These are phyloP conservation scores for Didymella exigua DNA, from an alignment of 2,329 filamentous ascomycete species.

Conservation along the genomic window DNA sequence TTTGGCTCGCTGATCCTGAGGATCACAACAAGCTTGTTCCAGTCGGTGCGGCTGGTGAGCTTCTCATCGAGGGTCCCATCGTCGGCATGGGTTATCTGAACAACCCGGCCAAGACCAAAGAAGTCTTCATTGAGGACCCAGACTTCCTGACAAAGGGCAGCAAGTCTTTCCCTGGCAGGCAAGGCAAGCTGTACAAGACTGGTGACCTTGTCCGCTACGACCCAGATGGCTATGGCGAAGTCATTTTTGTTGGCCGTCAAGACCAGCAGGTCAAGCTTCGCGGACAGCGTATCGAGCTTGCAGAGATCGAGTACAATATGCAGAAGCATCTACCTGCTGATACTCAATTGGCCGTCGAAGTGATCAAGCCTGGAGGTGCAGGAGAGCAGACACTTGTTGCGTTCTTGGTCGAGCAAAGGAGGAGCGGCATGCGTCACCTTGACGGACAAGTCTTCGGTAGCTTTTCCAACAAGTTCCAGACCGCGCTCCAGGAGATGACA, in stretches of 20 bases:
- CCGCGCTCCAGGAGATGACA: slow-evolving; percentile 36
- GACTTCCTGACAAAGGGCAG: slow-evolving; percentile 66
- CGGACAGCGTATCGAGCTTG: slow-evolving; percentile 48
- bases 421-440: slow-evolving; percentile 35
- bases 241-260: slow-evolving; percentile 45
- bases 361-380: slow-evolving; percentile 50
- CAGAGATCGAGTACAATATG: slow-evolving; percentile 49
- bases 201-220: slow-evolving; percentile 58
- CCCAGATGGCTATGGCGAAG: slow-evolving; percentile 45
- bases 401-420: slow-evolving; percentile 41
- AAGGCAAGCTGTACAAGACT: slow-evolving; percentile 54
- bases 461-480: slow-evolving; percentile 41
- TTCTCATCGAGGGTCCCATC: slow-evolving; percentile 65
- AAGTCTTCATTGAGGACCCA: slow-evolving; percentile 57
- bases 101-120: slow-evolving; percentile 44
- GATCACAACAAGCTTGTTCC: slow-evolving; percentile 47
- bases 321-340: slow-evolving; percentile 47
- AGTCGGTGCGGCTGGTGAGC: slow-evolving; percentile 54
- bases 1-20: slow-evolving; percentile 52
- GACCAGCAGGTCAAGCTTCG: slow-evolving; percentile 51
- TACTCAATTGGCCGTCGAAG: slow-evolving; percentile 55
- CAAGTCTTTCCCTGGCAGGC: slow-evolving; percentile 57
- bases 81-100: slow-evolving; percentile 49
- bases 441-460: slow-evolving; percentile 41
- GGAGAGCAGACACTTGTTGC: slow-evolving; percentile 44